Base-by-base conservation (phyloP, 1,284 basidiomycete genomes). In the Dichomitus squalens region DNA sequence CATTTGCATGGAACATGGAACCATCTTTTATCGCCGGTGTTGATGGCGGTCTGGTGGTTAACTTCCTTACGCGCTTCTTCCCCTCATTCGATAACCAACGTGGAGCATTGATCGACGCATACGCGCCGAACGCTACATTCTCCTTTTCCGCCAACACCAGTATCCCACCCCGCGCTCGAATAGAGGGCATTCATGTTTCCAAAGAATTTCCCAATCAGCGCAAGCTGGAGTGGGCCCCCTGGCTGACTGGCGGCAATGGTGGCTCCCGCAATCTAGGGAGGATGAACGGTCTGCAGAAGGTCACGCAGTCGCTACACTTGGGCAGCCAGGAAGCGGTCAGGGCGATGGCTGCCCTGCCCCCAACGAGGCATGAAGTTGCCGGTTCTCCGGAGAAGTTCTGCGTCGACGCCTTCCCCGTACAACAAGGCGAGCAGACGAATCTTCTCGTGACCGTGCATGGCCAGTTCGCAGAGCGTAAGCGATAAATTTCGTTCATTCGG, bases 361-460 rank as follows among this genome's bases (percentile, higher is more conserved):
- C 74, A 53, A 97, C 95, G 4, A 84, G 80, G 63, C 96, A 98
- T 70, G 87, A 90, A 63, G 82, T 97, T 70, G 68, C 79, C 72
- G 80, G 85, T 60, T 73, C 86, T 5, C 79, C 89, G 0, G 86
- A 88, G 66, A 95, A 92, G 71, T 98, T 98, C 72, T 87, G 87
- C 61, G 83, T 98, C 35, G 96, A 99, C 70, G 86, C 92, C 0
- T 96, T 93, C 84, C 88, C 87, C 4, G 82, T 92, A 43, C 82
- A 79, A 53, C 80, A 86, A 66, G 84, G 86, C 52, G 80, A 83
- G 58, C 75, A 76, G 53, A 79, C 81, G 66, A 82, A 82, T 29
- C 75, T 99, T 50, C 87, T 96, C 67, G 82, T 96, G 61, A 87
- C 84, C 53, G 82, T 98, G 31, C 95, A 98, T 70, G 96, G 96